Evolutionary conservation across 768 basidiomycete species (phyloP), one percentile per base, ranked within the genome.

Genomic region (Chalciporus pseudorubinellus): DNA sequence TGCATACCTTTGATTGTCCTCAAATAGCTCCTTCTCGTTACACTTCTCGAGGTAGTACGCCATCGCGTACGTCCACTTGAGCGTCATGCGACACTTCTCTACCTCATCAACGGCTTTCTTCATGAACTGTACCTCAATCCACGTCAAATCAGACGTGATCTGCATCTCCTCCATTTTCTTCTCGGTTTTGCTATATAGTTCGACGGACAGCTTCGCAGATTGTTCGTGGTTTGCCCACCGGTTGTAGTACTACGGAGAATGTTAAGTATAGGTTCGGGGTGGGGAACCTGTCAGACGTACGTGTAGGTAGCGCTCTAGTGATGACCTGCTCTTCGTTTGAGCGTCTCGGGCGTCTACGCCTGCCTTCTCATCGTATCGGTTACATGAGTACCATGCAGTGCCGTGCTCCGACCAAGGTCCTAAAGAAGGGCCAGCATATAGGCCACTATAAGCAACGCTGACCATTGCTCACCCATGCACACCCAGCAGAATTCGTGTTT

Each of bases 91-190:
- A 72, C 97, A 91, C 67, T 86, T 86, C 60, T 87, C 82, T 34
- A 91, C 82, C 67, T 88, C 87, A 64, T 98, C 97, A 4, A 98
- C 95, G 1, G 97, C 97, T 70, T 95, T 95, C 77, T 93, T 94
- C 81, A 97, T 95, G 72, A 99, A 99, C 72, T 98, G 95, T 26
- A 85, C 94, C 72, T 99, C 95, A 59, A 99, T 99, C 97, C 97
- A 99, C 2, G 93, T 94, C 34, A 99, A 73, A 49, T 84, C 79
- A 2, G 92, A 93, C 11, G 85, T 87, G 56, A 93, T 81, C 75
- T 98, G 97, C 88, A 98, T 95, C 72, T 97, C 93, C 70, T 98
- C 94, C 97, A 99, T 99, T 84, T 98, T 98, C 82, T 95, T 94
- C 80, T 99, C 95, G 12, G 95, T 98, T 76, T 94, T 94, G 50